Base-by-base conservation (phyloP, 2,329 filamentous ascomycete species). In the Colletotrichum falcatum region DNA sequence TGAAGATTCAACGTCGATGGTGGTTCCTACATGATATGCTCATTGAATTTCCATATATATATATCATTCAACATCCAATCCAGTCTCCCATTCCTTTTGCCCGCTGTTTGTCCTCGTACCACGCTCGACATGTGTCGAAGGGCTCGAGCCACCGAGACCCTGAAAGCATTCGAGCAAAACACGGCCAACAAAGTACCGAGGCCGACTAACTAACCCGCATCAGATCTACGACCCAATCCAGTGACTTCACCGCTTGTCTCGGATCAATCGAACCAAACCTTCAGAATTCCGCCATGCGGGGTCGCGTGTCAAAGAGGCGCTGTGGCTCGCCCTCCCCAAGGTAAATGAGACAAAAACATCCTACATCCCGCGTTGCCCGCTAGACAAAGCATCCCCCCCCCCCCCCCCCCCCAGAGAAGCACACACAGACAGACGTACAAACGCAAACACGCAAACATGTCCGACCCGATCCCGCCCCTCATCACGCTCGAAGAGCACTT, bases 401-500 rank as follows among this genome's bases (percentile, higher is more conserved):
- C n/a, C n/a, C n/a, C n/a, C n/a, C n/a, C n/a, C n/a, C n/a, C 9
- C 1, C 33, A 18, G 6, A 37, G 37, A 1, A 5, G 20, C 20
- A 20, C 26, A 53, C 8, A 53, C 49, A 8, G 7, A 14, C 23
- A 18, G 9, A 44, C 28, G n/a, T 16, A 28, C 55, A 6, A 23
- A 44, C 26, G 14, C 6, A 14, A 18, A 55, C 2, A 39, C 44
- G 1, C 30, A 37, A 12, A 20, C 5, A 61, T 61, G 59, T 61
- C 59, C 16, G 30, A 61, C 59, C 9, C n/a, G 5, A 55, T 73
- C 33, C 75, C 71, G 5, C 77, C 79, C 1, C 72, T 82, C 9
- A 82, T 84, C 51, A 77, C 81, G 14, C 79, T 84, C n/a, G 82
- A 84, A 72, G 82, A 84, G 63, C 82, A 84, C 69, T 81, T 77